Percentiles rank a stretch among this genome's conserved stretches.
Evolutionary conservation across 2,329 filamentous ascomycete species (phyloP).

Genomic region (Cordyceps tenuipes): DNA sequence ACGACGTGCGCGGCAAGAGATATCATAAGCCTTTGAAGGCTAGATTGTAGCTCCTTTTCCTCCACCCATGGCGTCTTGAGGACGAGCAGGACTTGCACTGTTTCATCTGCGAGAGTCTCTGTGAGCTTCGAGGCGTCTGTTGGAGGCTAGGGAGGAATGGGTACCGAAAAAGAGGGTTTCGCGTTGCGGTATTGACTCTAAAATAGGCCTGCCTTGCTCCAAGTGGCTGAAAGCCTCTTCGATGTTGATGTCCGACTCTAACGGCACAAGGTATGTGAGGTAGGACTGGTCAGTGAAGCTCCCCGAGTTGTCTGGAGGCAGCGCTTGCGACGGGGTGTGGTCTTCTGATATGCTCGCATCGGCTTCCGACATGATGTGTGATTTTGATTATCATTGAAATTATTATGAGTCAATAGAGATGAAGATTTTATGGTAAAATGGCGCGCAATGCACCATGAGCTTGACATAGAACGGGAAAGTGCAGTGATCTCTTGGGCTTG

Average conservation of each 20-base stretch:
- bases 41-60: slow-evolving; percentile 47
- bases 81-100: slow-evolving; percentile 58
- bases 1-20: slow-evolving; percentile 58
- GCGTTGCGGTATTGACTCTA: slow-evolving; percentile 53
- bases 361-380: slow-evolving; percentile 6
- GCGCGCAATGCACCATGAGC: not conserved
- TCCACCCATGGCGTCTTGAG: slow-evolving; percentile 55
- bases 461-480: not conserved
- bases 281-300: slow-evolving; percentile 49
- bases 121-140: slow-evolving; percentile 13
- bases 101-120: slow-evolving; percentile 54
- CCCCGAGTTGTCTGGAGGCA: slow-evolving; percentile 13
- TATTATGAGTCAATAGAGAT: not conserved
- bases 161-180: slow-evolving; percentile 65
- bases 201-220: slow-evolving; percentile 35
- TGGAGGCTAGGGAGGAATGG: not conserved
- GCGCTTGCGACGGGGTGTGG: not conserved
- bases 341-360: slow-evolving; percentile 1
- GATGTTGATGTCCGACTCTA: slow-evolving; percentile 45
- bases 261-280: slow-evolving; percentile 53
- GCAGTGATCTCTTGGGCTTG: not conserved
- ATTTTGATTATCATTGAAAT: not conserved
- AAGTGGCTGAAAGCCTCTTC: slow-evolving; percentile 41
- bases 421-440: not conserved
- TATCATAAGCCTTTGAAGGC: slow-evolving; percentile 55